These are phyloP conservation scores for Claviceps sp. DNA, from an alignment of 2,329 filamentous ascomycete genomes.

Conservation along the genomic window DNA sequence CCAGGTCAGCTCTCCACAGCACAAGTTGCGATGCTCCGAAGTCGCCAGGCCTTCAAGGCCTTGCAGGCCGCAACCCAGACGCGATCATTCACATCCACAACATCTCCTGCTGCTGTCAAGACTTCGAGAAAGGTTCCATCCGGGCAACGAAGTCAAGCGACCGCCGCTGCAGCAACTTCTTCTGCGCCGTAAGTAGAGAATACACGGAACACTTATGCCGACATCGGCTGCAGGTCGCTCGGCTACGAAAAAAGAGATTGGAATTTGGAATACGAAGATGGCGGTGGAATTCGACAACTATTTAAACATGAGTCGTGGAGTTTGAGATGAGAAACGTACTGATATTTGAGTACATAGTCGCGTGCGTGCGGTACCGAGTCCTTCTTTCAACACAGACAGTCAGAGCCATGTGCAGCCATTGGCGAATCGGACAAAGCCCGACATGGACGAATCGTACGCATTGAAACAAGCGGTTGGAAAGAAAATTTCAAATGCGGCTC, in stretches of 20 bases:
- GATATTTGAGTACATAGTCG: constrained; percentile 14
- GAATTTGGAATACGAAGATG: neutral
- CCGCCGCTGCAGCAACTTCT: constrained; percentile 28
- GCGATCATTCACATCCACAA: constrained; percentile 27
- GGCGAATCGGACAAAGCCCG: constrained; percentile 42
- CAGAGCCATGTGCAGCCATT: constrained; percentile 56
- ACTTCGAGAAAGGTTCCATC: constrained; percentile 26
- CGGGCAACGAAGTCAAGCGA: constrained; percentile 34
- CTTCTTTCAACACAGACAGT: constrained; percentile 41
- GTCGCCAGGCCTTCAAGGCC: constrained; percentile 33
- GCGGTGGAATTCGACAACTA: neutral
- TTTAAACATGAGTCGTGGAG: too few species aligned
- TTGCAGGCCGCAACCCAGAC: constrained; percentile 28
- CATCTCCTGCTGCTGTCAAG: constrained; percentile 21
- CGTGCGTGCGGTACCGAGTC: constrained; percentile 46
- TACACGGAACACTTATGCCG: neutral
- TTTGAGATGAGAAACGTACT: neutral
- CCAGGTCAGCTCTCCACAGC: neutral
- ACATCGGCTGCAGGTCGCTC: constrained; percentile 5
- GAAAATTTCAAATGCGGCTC: neutral
- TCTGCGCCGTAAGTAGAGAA: constrained; percentile 37
- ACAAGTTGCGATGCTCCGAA: constrained; percentile 32
- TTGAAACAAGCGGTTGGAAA: neutral
- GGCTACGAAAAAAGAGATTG: neutral
- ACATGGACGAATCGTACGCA: constrained; percentile 74